Evolutionary conservation across 495 filamentous ascomycete genomes (phyloP).

Genomic region (Penicillium cataractarum): DNA sequence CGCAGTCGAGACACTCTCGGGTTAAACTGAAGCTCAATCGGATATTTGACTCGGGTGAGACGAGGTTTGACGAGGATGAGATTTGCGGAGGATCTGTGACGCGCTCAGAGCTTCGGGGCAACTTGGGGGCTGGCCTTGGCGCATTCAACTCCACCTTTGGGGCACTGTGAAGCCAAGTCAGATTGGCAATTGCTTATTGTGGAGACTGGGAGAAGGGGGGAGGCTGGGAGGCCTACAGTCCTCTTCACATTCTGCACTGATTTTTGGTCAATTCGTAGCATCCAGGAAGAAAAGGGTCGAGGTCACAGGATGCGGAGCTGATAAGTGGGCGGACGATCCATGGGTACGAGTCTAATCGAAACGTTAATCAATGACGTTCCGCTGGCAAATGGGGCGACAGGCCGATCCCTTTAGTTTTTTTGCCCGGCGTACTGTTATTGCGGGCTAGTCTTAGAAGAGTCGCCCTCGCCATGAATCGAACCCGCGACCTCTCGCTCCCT

Average conservation of each 20-base stretch:
- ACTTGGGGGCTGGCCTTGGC: slow-evolving; percentile 13
- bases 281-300: background rate
- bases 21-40: background rate
- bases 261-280: background rate
- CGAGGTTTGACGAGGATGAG: background rate
- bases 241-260: background rate
- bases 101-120: slow-evolving; percentile 19
- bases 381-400: background rate
- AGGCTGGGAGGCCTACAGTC: background rate
- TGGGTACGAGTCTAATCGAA: background rate
- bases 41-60: background rate
- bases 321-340: slow-evolving; percentile 5
- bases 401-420: too few species aligned
- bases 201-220: background rate
- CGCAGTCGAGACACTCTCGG: background rate
- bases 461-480: too few species aligned
- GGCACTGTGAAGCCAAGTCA: background rate
- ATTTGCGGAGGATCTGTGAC: background rate
- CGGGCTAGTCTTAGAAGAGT: too few species aligned
- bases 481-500: too few species aligned
- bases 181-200: background rate
- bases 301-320: slow-evolving; percentile 3
- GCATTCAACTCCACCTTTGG: slow-evolving; percentile 8
- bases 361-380: slow-evolving; percentile 4
- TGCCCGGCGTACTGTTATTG: too few species aligned